phyloP scores from a whole-genome alignment of 2,329 filamentous ascomycete genomes.

The Pleoardoris graminearum region DNA sequence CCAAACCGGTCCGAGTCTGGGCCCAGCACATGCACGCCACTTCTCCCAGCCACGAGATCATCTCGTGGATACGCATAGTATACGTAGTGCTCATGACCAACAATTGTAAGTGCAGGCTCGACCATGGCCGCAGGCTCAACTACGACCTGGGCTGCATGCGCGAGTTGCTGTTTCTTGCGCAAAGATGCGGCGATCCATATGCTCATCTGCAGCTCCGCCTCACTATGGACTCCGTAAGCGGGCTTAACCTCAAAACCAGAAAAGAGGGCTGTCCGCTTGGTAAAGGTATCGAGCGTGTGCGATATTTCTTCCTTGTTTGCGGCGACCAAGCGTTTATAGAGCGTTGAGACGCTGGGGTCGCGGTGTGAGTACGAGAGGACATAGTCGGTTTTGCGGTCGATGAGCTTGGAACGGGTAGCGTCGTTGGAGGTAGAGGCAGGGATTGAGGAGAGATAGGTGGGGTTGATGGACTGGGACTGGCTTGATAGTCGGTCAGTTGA shows the following conservation, averaged over 20 bases:
- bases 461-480: neutral
- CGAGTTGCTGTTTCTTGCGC: constrained; percentile 15
- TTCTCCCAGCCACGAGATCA: constrained; percentile 15
- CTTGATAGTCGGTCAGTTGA: constrained; percentile 6
- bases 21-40: constrained; percentile 22
- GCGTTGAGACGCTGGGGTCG: neutral
- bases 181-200: constrained; percentile 3
- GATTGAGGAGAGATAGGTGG: neutral
- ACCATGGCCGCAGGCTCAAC: constrained; percentile 14
- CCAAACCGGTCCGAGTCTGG: constrained; percentile 20
- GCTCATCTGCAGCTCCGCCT: constrained; percentile 4
- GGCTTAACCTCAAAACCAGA: constrained; percentile 3
- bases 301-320: constrained; percentile 13
- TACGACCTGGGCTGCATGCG: constrained; percentile 7
- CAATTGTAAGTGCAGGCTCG: constrained; percentile 23
- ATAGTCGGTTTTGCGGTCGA: neutral
- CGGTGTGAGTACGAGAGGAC: neutral
- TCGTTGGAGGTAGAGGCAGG: neutral
- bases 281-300: constrained; percentile 19
- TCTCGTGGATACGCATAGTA: constrained; percentile 24
- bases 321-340: constrained; percentile 12
- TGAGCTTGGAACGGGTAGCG: neutral
- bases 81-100: constrained; percentile 22
- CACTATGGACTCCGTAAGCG: neutral
- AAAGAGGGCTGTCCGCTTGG: neutral